Conservation (phyloP, 2,329 filamentous ascomycete genomes). For the Bipolaris gigantea region DNA sequence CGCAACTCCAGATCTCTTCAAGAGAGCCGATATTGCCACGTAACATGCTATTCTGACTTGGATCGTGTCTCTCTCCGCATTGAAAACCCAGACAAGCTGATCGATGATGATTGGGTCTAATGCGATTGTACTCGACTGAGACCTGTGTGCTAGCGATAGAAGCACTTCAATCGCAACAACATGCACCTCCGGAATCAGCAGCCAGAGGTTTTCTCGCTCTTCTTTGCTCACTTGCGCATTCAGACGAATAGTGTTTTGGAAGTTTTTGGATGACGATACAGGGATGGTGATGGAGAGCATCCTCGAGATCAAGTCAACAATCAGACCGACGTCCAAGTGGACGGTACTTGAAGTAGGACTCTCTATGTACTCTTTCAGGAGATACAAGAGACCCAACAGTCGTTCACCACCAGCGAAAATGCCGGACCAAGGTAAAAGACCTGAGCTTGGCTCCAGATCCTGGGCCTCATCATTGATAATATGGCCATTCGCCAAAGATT, state of each 20-base stretch:
- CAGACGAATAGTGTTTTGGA: constrained; percentile 53
- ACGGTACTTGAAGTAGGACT: constrained; percentile 67
- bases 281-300: constrained; percentile 67
- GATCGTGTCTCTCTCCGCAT: constrained; percentile 53
- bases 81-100: constrained; percentile 72
- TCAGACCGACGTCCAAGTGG: constrained; percentile 65
- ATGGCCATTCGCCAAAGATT: constrained; percentile 31
- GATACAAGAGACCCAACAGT: constrained; percentile 65
- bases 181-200: constrained; percentile 73
- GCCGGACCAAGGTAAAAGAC: constrained; percentile 71
- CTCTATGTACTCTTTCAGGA: constrained; percentile 65
- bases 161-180: constrained; percentile 68
- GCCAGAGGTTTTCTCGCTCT: constrained; percentile 79
- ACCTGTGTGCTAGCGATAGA: constrained; percentile 58
- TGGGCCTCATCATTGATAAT: constrained; percentile 39
- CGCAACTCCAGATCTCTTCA: constrained; percentile 65
- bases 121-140: constrained; percentile 61
- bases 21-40: constrained; percentile 57
- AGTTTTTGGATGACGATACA: constrained; percentile 47
- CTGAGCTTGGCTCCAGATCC: constrained; percentile 47
- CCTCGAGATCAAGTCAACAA: constrained; percentile 71
- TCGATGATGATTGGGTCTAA: constrained; percentile 68
- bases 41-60: constrained; percentile 66
- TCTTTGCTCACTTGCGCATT: constrained; percentile 76
- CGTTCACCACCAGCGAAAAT: constrained; percentile 73